Evolutionary conservation across 148 eudicot species (phyloP), one percentile per base, ranked within the genome.

Genomic region (Camellia japonica): DNA sequence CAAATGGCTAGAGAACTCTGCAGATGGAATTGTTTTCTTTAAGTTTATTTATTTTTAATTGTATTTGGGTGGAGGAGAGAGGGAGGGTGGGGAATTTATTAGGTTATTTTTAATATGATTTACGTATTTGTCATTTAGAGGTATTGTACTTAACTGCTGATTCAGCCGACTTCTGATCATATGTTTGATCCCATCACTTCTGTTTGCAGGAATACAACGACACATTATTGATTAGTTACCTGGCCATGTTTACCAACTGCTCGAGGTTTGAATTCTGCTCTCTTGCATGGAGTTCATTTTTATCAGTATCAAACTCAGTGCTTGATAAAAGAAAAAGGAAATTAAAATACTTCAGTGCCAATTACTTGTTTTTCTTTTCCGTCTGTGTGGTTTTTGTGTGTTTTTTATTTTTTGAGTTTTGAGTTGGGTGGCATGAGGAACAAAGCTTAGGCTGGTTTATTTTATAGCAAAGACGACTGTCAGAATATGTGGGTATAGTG

Each of bases 201-300:
- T 51, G 55, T 77, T 83, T 85, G 84, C 90, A 95, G 99, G 99
- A 95, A 86, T 93, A 92, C 87, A 95, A 93, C 77, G 99, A 95
- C 82, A 95, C 97, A 3, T 85, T 93, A 80, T 79, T 95, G 85
- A 88, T 95, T 64, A 84, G 90, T 51, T 93, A 95, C 81, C 89
- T 93, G 78, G 97, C 99, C 81, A 93, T 93, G 94, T 82, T 93
- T 82, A 93, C 99, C 85, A 91, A 90, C 82, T 88, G 97, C 83
- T 86, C 97, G 80, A 95, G 98, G 98, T 95, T 93, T 82, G 78
- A 68, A 18, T 47, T 61, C 12, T 76, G 62, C 20, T 61, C 42
- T 4, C 47, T 19, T 68, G 64, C 55, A 6, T 68, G 49, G 49
- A 10, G 9, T 38, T 51, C 43, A 56, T 66, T 60, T 58, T 68